Evolutionary conservation across 306 rosid genomes (phyloP).

Genomic region (Prunus armeniaca): DNA sequence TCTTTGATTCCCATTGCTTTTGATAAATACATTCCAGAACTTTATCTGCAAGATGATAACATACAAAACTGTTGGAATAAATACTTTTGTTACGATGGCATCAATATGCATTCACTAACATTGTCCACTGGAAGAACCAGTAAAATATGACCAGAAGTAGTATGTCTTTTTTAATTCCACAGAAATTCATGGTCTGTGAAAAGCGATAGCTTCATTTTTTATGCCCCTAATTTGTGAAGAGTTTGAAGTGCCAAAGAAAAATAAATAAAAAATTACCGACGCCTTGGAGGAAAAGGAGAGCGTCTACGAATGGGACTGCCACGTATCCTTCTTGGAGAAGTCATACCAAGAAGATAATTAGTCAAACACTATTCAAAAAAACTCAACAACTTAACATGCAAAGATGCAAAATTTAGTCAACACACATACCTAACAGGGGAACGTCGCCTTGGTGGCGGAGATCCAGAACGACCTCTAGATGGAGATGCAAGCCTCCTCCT

Average conservation of each 20-base stretch:
- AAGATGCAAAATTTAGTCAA: slow-evolving; percentile 8
- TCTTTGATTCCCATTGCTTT: not conserved
- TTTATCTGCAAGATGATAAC: not conserved
- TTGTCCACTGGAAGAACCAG: not conserved
- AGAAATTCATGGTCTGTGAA: not conserved
- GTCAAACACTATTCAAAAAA: not conserved
- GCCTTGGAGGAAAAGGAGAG: slow-evolving; percentile 78
- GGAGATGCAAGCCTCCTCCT: slow-evolving; percentile 88
- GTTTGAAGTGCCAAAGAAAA: not conserved
- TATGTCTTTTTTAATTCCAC: not conserved
- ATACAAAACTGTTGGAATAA: not conserved
- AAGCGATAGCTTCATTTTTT: not conserved
- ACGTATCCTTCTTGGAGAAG: slow-evolving; percentile 79
- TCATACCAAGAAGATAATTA: slow-evolving; percentile 31
- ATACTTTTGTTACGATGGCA: not conserved
- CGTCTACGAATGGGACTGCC: slow-evolving; percentile 91
- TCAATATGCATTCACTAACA: not conserved
- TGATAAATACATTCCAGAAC: not conserved
- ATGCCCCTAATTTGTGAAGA: not conserved
- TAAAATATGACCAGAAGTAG: not conserved
- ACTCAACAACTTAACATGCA: slow-evolving; percentile 4
- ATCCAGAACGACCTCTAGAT: slow-evolving; percentile 78
- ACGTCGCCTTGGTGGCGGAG: slow-evolving; percentile 75
- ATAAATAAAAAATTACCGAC: slow-evolving; percentile 51
- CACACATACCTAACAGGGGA: slow-evolving; percentile 71